A percentile compares a stretch with the other conserved stretches of the same genome.
These are phyloP conservation scores for Candida krabiensis DNA, from an alignment of 805 yeast genomes.

Conservation along the genomic window DNA sequence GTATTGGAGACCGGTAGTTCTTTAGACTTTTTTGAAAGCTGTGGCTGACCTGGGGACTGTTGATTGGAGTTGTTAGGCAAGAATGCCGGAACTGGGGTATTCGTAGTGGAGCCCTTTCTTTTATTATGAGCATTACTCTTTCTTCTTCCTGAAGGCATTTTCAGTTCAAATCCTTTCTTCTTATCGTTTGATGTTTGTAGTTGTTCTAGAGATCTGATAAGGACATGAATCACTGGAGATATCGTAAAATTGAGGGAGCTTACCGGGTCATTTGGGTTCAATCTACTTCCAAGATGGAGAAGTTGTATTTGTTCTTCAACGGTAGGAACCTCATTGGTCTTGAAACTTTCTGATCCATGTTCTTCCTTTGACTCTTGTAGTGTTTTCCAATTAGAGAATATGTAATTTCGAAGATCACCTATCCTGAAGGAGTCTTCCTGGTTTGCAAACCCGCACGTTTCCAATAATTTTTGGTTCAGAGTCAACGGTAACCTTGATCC, in stretches of 20 bases:
- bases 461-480: constrained; percentile 13
- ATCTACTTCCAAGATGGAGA: constrained; percentile 30
- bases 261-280: constrained; percentile 27
- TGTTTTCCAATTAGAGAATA: constrained; percentile 26
- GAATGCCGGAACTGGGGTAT: constrained; percentile 28
- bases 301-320: constrained; percentile 31
- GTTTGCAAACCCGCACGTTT: constrained; percentile 9
- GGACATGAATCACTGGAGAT: constrained; percentile 31
- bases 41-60: too few relatives aligned
- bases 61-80: neutral
- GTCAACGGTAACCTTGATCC: constrained; percentile 23
- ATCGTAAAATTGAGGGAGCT: constrained; percentile 21
- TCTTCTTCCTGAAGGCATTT: constrained; percentile 11
- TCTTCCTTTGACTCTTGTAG: constrained; percentile 8
- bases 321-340: constrained; percentile 13
- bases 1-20: neutral
- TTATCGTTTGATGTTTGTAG: constrained; percentile 10
- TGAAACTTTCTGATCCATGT: constrained; percentile 10
- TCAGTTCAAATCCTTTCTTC: constrained; percentile 23
- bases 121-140: constrained; percentile 9
- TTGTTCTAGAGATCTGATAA: constrained; percentile 29
- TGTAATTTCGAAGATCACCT: constrained; percentile 30
- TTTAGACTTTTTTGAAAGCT: neutral
- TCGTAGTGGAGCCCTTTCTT: constrained; percentile 26
- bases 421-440: constrained; percentile 17